Evolutionary conservation across 1,139 yeast species (phyloP).

Genomic region (Debaryomyces coudertii): DNA sequence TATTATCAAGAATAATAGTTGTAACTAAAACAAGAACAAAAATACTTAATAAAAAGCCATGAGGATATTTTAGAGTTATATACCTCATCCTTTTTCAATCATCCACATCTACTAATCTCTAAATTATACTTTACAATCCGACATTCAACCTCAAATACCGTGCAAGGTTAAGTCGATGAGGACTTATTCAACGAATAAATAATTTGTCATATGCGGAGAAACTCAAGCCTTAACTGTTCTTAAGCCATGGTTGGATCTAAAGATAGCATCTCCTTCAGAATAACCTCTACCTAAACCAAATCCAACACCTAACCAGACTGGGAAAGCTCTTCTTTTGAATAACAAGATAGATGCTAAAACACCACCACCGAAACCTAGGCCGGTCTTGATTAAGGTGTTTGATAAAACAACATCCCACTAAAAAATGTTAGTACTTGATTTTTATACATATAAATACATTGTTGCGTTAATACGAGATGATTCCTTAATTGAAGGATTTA

Average conservation of each 20-base stretch:
- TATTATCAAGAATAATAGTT: not conserved
- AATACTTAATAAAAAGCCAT: constrained; percentile 1
- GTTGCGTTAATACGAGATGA: not conserved
- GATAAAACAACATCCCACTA: constrained; percentile 97
- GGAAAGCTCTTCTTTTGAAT: constrained; percentile 93
- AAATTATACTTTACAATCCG: constrained; percentile 5
- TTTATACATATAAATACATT: not conserved
- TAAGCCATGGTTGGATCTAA: constrained; percentile 77
- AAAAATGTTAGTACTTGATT: constrained; percentile 13
- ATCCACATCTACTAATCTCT: constrained; percentile 8
- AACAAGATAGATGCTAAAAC: constrained; percentile 89
- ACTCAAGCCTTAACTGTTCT: constrained; percentile 67
- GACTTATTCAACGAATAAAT: constrained; percentile 6
- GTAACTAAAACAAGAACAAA: constrained; percentile 6
- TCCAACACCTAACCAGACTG: constrained; percentile 95
- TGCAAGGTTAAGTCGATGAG: not conserved
- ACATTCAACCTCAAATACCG: constrained; percentile 1
- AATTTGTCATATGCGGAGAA: not conserved
- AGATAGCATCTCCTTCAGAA: constrained; percentile 96
- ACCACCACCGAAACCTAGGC: constrained; percentile 98
- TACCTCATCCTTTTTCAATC: not conserved
- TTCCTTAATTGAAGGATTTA: not conserved
- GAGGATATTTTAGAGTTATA: not conserved
- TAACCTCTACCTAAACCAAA: constrained; percentile 97
- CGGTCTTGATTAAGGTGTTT: constrained; percentile 91